A percentile compares a stretch with the other conserved stretches of the same genome.
These are phyloP conservation scores for Solanum hybrid DNA, from an alignment of 305 asterid genomes.

Conservation along the genomic window DNA sequence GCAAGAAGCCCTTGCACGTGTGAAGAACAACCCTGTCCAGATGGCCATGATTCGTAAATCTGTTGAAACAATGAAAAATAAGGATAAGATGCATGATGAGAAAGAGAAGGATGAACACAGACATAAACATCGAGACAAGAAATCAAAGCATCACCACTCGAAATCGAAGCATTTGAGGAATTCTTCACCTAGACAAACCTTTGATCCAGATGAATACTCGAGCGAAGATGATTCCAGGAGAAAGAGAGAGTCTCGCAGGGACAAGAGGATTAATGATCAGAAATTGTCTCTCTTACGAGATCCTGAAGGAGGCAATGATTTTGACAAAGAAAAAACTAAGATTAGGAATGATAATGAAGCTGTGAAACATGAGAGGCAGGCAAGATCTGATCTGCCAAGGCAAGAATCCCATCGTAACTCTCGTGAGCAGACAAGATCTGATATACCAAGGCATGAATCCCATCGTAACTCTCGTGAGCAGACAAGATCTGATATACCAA, in stretches of 20 bases:
- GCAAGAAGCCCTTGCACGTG: slow-evolving; percentile 89
- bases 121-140: slow-evolving; percentile 32
- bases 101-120: slow-evolving; percentile 32
- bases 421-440: not conserved
- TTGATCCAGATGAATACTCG: slow-evolving; percentile 36
- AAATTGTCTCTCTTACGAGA: not conserved
- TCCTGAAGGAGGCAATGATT: not conserved
- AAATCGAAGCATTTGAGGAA: slow-evolving; percentile 19
- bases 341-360: slow-evolving; percentile 11
- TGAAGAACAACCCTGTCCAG: slow-evolving; percentile 83
- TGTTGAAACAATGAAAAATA: slow-evolving; percentile 50
- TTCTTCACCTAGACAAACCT: slow-evolving; percentile 39
- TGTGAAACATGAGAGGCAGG: not conserved
- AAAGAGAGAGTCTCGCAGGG: slow-evolving; percentile 23
- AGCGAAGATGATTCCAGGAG: slow-evolving; percentile 23
- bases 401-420: not conserved
- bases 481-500: too few relatives aligned
- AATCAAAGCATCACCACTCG: slow-evolving; percentile 6
- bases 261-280: not conserved
- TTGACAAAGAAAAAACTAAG: slow-evolving; percentile 5
- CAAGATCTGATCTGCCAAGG: not conserved
- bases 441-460: not conserved
- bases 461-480: not conserved
- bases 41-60: slow-evolving; percentile 96
- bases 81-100: slow-evolving; percentile 16